Evolutionary conservation across 2,329 filamentous ascomycete genomes (phyloP).

Genomic region (Berkeleyomyces basicola): DNA sequence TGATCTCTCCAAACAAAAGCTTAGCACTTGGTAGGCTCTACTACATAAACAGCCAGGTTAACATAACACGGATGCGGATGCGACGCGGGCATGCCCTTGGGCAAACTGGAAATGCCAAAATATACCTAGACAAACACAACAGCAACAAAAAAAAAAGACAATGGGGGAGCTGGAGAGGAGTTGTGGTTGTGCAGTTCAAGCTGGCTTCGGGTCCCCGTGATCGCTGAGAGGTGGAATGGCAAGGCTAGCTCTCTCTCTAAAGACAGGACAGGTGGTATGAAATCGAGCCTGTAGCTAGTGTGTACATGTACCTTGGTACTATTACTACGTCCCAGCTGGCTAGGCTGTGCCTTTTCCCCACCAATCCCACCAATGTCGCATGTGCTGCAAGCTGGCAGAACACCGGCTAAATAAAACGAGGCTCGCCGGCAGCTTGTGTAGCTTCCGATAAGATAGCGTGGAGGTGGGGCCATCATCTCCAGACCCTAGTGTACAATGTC

Average conservation of each 20-base stretch:
- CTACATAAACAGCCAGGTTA: background rate
- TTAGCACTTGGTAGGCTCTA: background rate
- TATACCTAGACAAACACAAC: background rate
- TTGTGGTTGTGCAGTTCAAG: background rate
- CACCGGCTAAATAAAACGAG: background rate
- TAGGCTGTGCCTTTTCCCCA: background rate
- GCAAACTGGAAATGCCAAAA: background rate
- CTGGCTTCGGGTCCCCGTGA: background rate
- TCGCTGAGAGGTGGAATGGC: background rate
- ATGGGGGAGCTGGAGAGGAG: background rate
- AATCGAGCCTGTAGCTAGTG: background rate
- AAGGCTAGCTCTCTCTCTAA: background rate
- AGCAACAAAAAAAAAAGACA: background rate
- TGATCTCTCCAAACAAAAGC: conserved; percentile 2
- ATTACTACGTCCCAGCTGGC: background rate
- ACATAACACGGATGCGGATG: background rate
- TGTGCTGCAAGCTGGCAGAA: background rate
- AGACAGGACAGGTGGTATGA: conserved; percentile 8
- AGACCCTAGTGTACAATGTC: background rate
- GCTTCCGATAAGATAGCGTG: background rate
- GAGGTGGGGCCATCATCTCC: background rate
- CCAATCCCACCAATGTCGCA: background rate
- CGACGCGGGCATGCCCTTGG: background rate
- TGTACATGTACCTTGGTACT: background rate
- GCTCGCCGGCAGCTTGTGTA: background rate